A percentile compares a stretch with the other conserved stretches of the same genome.
phyloP scores from a whole-genome alignment of 2,329 filamentous ascomycete species.

The Aspergillus tanneri region DNA sequence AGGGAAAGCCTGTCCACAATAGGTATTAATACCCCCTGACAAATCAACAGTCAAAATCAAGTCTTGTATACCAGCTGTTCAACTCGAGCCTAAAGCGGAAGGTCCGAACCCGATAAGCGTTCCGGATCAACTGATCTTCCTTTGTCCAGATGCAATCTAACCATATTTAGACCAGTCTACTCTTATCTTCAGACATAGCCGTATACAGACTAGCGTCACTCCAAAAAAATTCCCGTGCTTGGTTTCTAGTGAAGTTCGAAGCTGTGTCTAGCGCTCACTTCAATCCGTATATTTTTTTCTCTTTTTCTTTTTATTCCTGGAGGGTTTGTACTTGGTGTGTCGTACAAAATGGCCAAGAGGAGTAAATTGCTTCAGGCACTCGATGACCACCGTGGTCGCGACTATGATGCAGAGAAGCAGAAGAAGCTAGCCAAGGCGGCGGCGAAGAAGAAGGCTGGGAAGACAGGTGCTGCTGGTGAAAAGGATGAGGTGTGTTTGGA shows the following conservation, averaged over 20 bases:
- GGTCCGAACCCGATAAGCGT: slow-evolving; percentile 4
- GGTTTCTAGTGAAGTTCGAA: slow-evolving; percentile 15
- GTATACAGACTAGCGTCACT: slow-evolving; percentile 21
- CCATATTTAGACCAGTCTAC: slow-evolving; percentile 17
- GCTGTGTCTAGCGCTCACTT: slow-evolving; percentile 9
- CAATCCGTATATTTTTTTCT: slow-evolving; percentile 3
- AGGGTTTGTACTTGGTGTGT: slow-evolving; percentile 6
- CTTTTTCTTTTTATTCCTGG: background rate
- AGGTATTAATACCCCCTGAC: too few species aligned
- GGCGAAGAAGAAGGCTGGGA: slow-evolving; percentile 46
- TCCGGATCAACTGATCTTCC: slow-evolving; percentile 28
- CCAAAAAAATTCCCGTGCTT: slow-evolving; percentile 38
- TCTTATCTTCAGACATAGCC: slow-evolving; percentile 17
- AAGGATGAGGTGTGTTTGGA: slow-evolving; percentile 13
- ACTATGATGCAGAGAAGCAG: slow-evolving; percentile 76
- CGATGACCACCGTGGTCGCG: slow-evolving; percentile 58
- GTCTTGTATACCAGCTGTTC: too few species aligned
- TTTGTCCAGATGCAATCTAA: slow-evolving; percentile 1
- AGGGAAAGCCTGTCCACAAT: too few species aligned
- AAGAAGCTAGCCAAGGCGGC: slow-evolving; percentile 60
- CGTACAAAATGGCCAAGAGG: slow-evolving; percentile 50
- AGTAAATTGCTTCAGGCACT: slow-evolving; percentile 60
- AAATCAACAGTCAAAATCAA: background rate
- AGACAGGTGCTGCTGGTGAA: slow-evolving; percentile 22
- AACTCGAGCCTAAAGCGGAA: too few species aligned